Conservation (phyloP, 495 filamentous ascomycete genomes). For the Aspergillus panamensis region DNA sequence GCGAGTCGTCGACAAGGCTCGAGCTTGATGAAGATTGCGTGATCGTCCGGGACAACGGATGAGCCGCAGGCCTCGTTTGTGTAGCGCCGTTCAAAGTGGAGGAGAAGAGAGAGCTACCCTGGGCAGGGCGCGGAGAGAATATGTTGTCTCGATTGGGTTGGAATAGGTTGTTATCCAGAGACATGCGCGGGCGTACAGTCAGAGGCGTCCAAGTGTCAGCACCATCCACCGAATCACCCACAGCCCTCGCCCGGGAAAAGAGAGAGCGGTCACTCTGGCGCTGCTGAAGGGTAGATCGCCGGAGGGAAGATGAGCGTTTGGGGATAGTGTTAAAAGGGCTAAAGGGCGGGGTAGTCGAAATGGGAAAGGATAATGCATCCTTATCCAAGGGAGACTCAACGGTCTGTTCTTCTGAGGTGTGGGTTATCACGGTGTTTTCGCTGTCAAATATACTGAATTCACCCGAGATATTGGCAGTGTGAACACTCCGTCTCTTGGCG, state of each 20-base stretch:
- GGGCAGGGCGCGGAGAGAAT: constrained; percentile 46
- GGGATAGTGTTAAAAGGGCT: constrained; percentile 45
- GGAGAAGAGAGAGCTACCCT: constrained; percentile 36
- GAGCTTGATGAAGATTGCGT: constrained; percentile 81
- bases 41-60: constrained; percentile 80
- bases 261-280: constrained; percentile 64
- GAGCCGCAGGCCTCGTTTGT: constrained; percentile 47
- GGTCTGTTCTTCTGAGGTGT: constrained; percentile 22
- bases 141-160: constrained; percentile 59
- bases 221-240: constrained; percentile 32
- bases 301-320: constrained; percentile 63
- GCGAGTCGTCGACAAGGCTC: constrained; percentile 71
- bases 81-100: constrained; percentile 13
- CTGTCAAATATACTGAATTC: constrained; percentile 70
- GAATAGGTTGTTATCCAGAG: constrained; percentile 67
- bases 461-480: constrained; percentile 56
- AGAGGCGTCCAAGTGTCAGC: constrained; percentile 31
- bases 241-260: constrained; percentile 45
- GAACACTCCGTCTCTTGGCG: constrained; percentile 80
- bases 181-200: constrained; percentile 63
- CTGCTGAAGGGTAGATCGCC: constrained; percentile 84
- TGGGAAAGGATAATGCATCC: constrained; percentile 27
- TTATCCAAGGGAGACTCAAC: constrained; percentile 26
- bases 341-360: constrained; percentile 31
- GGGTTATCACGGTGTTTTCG: constrained; percentile 24